Evolutionary conservation across 2,329 filamentous ascomycete species (phyloP), one percentile per base, ranked within the genome.

Genomic region (Fusarium udum): DNA sequence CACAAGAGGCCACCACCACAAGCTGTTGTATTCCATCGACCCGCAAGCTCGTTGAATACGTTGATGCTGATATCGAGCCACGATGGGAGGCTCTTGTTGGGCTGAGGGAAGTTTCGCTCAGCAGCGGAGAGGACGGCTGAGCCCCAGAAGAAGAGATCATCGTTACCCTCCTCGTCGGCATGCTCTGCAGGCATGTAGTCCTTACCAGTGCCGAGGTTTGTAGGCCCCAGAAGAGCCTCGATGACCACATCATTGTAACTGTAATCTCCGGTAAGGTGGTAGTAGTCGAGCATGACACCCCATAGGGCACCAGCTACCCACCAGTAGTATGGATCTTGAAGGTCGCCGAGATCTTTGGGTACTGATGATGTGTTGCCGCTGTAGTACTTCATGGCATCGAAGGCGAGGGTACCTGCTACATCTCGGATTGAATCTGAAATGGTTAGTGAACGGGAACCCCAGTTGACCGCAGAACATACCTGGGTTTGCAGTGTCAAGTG

Each of bases 1-100:
- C 93, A 95, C 64, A 90, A 86, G 52, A 96, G 83, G 9, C 94
- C 94, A 68, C 94, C 94, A 32, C 85, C 86, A 77, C 94, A 97
- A 43, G 84, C 82, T 0, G 85, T 83, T 1, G 83, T 86, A 79
- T 95, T 91, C 94, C 94, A 96, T 51, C 94, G 89, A 28, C 81
- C 81, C 10, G 86, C 87, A 77, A 95, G 91, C 48, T 88, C 87
- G 79, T 95, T 91, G 86, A 93, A 96, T 37, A 93, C 88, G 72
- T 92, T 93, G 75, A 88, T 85, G 13, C 89, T 89, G 32, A 96
- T 86, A 31, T 91, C 84, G 24, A 93, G 84, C 89, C 92, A 94
- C 14, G 87, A 84, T 2, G 91, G 91, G 42, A 89, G 82, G 22
- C 79, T 79, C 14, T 82, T 75, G n/a, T 90, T 84, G 13, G 90